These are phyloP conservation scores for Allantophomopsis lycopodina DNA, from an alignment of 2,329 filamentous ascomycete species.

Conservation along the genomic window DNA sequence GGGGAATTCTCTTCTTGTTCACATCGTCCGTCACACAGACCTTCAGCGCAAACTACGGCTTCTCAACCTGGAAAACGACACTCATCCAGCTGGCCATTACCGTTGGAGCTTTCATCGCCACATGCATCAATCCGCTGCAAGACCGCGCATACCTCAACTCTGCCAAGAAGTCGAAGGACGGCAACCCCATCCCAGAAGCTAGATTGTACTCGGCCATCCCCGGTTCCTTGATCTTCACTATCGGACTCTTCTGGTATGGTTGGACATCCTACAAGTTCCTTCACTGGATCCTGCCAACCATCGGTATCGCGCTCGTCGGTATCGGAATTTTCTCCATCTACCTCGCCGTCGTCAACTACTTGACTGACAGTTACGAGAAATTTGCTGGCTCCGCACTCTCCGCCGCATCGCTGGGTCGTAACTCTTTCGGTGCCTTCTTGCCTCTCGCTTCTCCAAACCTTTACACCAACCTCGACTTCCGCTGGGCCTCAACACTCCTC, in stretches of 20 bases:
- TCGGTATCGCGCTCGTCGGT: background rate
- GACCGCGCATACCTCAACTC: background rate
- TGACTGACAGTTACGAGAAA: constrained; percentile 25
- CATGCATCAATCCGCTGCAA: constrained; percentile 27
- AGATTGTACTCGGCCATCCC: constrained; percentile 32
- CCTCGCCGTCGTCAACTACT: background rate
- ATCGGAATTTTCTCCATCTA: constrained; percentile 5
- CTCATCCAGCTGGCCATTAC: constrained; percentile 38
- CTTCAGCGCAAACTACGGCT: constrained; percentile 45
- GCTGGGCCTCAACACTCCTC: constrained; percentile 27
- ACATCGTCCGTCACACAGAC: constrained; percentile 40
- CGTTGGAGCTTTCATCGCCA: constrained; percentile 27
- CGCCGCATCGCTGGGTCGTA: constrained; percentile 24
- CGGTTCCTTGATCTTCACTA: constrained; percentile 2
- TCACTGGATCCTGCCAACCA: constrained; percentile 1
- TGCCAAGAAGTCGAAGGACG: constrained; percentile 11
- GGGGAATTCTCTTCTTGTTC: constrained; percentile 55
- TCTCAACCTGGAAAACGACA: constrained; percentile 42
- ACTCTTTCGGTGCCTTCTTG: constrained; percentile 28
- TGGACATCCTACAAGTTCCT: constrained; percentile 1
- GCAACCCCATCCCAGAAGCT: constrained; percentile 23
- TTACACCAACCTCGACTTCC: constrained; percentile 23
- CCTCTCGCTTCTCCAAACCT: constrained; percentile 20
- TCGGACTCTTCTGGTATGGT: constrained; percentile 2
- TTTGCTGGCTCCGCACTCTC: constrained; percentile 27